phyloP scores from a whole-genome alignment of 306 rosid species.

The Calophaca sinica region DNA sequence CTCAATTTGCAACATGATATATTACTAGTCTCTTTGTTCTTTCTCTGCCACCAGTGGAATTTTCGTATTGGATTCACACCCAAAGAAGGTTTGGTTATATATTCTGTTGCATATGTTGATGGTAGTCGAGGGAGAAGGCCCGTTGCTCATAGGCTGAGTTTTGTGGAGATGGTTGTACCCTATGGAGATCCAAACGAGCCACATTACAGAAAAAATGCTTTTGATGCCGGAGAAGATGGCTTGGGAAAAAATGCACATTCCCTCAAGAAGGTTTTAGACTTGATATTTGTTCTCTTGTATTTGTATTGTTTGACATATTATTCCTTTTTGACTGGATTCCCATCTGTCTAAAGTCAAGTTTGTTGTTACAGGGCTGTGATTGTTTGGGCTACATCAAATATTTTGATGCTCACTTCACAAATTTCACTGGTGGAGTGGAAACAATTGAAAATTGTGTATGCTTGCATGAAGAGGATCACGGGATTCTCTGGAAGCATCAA shows the following conservation, averaged over 20 bases:
- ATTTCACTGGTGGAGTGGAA: slow-evolving; percentile 92
- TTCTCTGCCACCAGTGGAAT: slow-evolving; percentile 75
- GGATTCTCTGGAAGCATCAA: slow-evolving; percentile 96
- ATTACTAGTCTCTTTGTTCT: slow-evolving; percentile 34
- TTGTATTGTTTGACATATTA: slow-evolving; percentile 18
- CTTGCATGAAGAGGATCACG: slow-evolving; percentile 94
- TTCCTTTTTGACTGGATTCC: slow-evolving; percentile 17
- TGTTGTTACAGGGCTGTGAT: slow-evolving; percentile 76
- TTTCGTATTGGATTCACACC: slow-evolving; percentile 92
- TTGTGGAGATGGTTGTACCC: slow-evolving; percentile 97
- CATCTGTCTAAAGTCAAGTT: slow-evolving; percentile 45
- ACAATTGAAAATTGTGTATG: slow-evolving; percentile 90
- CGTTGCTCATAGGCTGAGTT: slow-evolving; percentile 87
- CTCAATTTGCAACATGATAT: slow-evolving; percentile 22
- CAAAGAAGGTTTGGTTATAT: slow-evolving; percentile 86
- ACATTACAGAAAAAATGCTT: slow-evolving; percentile 93
- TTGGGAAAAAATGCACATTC: slow-evolving; percentile 95
- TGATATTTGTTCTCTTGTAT: slow-evolving; percentile 27
- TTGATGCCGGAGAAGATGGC: slow-evolving; percentile 97
- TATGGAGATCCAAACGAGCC: slow-evolving; percentile 96
- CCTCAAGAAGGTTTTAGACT: slow-evolving; percentile 73
- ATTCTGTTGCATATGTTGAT: slow-evolving; percentile 90
- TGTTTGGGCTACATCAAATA: slow-evolving; percentile 92
- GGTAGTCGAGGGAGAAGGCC: slow-evolving; percentile 91
- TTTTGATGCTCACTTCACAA: slow-evolving; percentile 92